Base-by-base conservation (phyloP, 73 alveolate species). In the Urostyla sp. region DNA sequence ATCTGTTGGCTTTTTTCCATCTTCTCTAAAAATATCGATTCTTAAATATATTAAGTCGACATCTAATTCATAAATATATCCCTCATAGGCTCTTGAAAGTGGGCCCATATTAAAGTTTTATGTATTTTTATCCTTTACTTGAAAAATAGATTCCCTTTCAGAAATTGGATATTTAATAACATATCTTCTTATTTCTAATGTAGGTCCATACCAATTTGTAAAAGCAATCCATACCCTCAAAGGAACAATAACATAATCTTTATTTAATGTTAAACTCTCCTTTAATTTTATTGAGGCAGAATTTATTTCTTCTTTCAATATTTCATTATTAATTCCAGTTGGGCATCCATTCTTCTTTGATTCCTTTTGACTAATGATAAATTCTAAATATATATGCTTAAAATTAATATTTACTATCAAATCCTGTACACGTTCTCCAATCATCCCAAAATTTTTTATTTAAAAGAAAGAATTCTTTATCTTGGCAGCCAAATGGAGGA, bases 371-470 rank as follows among this genome's bases (percentile, higher is more conserved):
- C 2, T 7, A 54, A 11, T 34, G 27, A 52, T 16, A 31, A 2
- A 13, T 40, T 40, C 37, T 26, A 30, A 21, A 21, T 4, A n/a
- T 32, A 10, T 16, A 8, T 4, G 31, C 6, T 30, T 7, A 60
- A 32, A 15, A 11, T 60, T 60, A 16, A 37, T n/a, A 16, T 7
- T 45, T 69, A 49, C 83, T 49, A 7, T 45, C 30, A 1, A 18
- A 3, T 37, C 5, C 4, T 4, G 83, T 4, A 16, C 58, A 58
- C 0, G 10, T n/a, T 36, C 28, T 23, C 87, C 87, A 75, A 21
- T 54, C 38, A 21, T 37, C 74, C 87, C 87, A 75, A 44, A 75
- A 75, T 59, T 75, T 75, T 52, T 58, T 75, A 20, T 58, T 58
- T n/a, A 75, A 16, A 4, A 75, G 23, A 38, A 37, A 75, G 23